Base-by-base conservation (phyloP, 2,329 filamentous ascomycete species). In the Trichoderma sp. region DNA sequence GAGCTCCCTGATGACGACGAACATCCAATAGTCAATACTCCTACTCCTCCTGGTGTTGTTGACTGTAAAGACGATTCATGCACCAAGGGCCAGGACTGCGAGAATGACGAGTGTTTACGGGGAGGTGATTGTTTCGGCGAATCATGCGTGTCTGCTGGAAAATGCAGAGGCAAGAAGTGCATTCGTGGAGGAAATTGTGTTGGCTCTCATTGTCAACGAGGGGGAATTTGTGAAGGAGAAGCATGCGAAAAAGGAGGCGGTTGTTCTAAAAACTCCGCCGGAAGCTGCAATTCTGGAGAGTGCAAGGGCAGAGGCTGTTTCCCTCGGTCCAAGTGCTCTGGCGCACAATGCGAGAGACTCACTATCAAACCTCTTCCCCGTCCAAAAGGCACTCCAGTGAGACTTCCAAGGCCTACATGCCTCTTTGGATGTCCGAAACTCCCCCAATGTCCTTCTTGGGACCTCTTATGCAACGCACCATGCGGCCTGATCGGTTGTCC, bases 61-160 rank as follows among this genome's bases (percentile, higher is more conserved):
- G 68, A 64, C 59, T 70, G 68, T 34, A 58, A 65, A 12, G 11
- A 64, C 20, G 26, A 64, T 30, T 50, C 39, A 15, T 70, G 68
- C 28, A 64, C 59, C 15, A 63, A 30, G n/a, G 68, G 68, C 30
- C 36, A 36, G 11, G 59, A 64, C 30, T 70, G 68, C 26, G 39
- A 64, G 4, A 53, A 39, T 28, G 43, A 55, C 28, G 43, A 71
- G 13, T 73, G 71, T 23, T 39, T 57, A 15, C 59, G 57, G 8
- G 71, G 71, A 17, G 61, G 68, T 23, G 71, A 71, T 61, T 73
- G 71, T 28, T 59, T 28, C 30, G 67, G 71, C 3, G 58, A 28
- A 8, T 50, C 65, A 11, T 73, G 72, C 13, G 32, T 39, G 57
- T 23, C 17, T 4, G 71, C 30, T 23, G 71, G 71, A 12, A 53